These are phyloP conservation scores for Pyrenophora tritici-repentis DNA, from an alignment of 2,329 filamentous ascomycete species.

Conservation along the genomic window DNA sequence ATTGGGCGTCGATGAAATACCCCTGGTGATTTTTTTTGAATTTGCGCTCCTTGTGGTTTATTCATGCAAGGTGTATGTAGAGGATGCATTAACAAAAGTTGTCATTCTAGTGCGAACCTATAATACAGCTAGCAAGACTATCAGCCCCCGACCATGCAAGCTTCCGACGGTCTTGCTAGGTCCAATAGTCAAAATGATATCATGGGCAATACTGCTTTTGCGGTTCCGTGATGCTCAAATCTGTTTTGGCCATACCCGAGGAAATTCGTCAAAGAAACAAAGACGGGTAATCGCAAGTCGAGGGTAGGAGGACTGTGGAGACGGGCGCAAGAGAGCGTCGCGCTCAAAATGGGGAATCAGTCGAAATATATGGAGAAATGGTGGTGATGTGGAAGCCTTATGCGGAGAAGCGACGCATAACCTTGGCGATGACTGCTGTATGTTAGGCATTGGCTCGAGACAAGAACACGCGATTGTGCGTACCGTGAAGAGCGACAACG, in stretches of 20 bases:
- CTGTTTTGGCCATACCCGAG: constrained; percentile 20
- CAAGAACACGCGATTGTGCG: constrained; percentile 39
- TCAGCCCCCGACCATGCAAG: constrained; percentile 19
- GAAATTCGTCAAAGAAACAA: constrained; percentile 10
- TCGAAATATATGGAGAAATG: constrained; percentile 13
- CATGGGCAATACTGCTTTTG: constrained; percentile 29
- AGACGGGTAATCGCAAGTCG: constrained; percentile 8
- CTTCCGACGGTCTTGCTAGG: constrained; percentile 7
- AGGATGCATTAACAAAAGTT: constrained; percentile 13
- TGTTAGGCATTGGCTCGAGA: constrained; percentile 18
- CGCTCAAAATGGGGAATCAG: constrained; percentile 14
- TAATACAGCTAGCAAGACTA: constrained; percentile 41
- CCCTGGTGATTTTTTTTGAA: neutral
- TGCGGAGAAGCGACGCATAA: constrained; percentile 82
- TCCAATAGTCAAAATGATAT: constrained; percentile 19
- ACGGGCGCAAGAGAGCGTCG: constrained; percentile 30
- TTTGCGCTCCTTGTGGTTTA: neutral
- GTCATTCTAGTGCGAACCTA: constrained; percentile 35
- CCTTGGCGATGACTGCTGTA: constrained; percentile 83
- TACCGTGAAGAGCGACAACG: constrained; percentile 96
- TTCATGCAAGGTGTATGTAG: too few species aligned
- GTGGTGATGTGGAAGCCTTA: constrained; percentile 35
- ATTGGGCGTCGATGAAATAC: constrained; percentile 7
- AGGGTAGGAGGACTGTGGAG: constrained; percentile 6
- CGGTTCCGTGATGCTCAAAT: constrained; percentile 11